These are phyloP conservation scores for Saturnispora sekii DNA, from an alignment of 805 yeast genomes.

Conservation along the genomic window DNA sequence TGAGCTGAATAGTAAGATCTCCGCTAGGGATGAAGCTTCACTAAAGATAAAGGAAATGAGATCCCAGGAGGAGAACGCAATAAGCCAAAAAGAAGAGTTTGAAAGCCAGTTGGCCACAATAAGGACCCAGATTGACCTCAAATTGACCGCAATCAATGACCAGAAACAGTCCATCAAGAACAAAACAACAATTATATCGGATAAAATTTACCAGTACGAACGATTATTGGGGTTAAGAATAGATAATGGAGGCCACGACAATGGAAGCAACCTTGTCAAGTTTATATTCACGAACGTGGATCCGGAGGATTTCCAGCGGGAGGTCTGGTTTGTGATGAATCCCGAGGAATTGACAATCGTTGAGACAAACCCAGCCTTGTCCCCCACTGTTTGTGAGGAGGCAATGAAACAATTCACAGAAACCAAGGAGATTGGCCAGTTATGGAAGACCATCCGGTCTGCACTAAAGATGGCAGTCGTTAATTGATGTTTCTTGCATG, in stretches of 20 bases:
- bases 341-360: constrained; percentile 29
- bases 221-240: constrained; percentile 38
- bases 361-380: constrained; percentile 29
- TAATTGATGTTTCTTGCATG: neutral
- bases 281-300: constrained; percentile 40
- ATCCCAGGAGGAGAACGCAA: constrained; percentile 27
- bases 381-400: constrained; percentile 12
- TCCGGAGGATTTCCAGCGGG: constrained; percentile 33
- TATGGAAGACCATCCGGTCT: constrained; percentile 27
- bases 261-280: constrained; percentile 24
- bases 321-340: constrained; percentile 35
- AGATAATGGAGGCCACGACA: constrained; percentile 27
- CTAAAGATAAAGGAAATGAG: constrained; percentile 31
- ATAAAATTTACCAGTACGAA: constrained; percentile 36
- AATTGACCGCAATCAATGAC: constrained; percentile 19
- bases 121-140: constrained; percentile 18
- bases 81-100: constrained; percentile 20
- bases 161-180: constrained; percentile 25
- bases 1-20: constrained; percentile 15
- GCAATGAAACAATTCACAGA: constrained; percentile 18
- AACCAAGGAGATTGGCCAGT: constrained; percentile 25
- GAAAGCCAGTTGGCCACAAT: constrained; percentile 23
- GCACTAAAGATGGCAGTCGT: constrained; percentile 10
- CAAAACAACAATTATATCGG: constrained; percentile 32
- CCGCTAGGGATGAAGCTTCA: constrained; percentile 26